A percentile compares a stretch with the other conserved stretches of the same genome.
phyloP scores from a whole-genome alignment of 73 alveolate species.

The Tetrahymena malaccensis region DNA sequence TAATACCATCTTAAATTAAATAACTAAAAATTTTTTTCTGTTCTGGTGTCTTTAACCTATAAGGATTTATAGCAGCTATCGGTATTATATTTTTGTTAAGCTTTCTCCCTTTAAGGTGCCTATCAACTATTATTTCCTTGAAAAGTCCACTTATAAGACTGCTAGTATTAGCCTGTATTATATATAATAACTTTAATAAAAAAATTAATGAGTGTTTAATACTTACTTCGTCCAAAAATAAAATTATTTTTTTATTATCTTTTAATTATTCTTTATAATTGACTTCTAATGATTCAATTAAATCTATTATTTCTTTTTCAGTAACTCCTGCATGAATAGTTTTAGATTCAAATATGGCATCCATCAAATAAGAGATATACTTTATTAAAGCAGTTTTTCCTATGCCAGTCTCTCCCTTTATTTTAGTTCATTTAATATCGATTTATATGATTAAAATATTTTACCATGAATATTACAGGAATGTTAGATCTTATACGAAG shows the following conservation, averaged over 20 bases:
- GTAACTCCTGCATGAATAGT: slow-evolving; percentile 56
- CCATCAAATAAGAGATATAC: slow-evolving; percentile 44
- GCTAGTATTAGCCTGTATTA: slow-evolving; percentile 17
- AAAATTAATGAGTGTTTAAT: not conserved
- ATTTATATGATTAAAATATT: not conserved
- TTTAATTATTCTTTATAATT: not conserved
- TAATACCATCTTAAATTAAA: not conserved
- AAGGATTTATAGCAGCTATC: slow-evolving; percentile 71
- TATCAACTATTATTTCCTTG: slow-evolving; percentile 57
- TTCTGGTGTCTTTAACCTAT: not conserved
- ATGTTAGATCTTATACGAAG: slow-evolving; percentile 46
- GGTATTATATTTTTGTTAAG: slow-evolving; percentile 42
- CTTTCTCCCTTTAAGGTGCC: slow-evolving; percentile 48
- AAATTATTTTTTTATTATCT: slow-evolving; percentile 27
- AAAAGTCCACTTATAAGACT: slow-evolving; percentile 41
- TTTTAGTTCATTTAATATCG: not conserved
- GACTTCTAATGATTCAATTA: slow-evolving; percentile 14
- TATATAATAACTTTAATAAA: not conserved
- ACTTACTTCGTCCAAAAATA: slow-evolving; percentile 62
- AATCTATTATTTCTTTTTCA: slow-evolving; percentile 45
- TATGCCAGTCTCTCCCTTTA: slow-evolving; percentile 60
- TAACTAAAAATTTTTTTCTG: not conserved
- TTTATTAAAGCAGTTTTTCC: slow-evolving; percentile 63
- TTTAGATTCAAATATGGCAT: slow-evolving; percentile 28
- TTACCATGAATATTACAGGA: slow-evolving; percentile 59